Base-by-base conservation (phyloP, 2,329 filamentous ascomycete species). In the Chaetomiaceae sp. region DNA sequence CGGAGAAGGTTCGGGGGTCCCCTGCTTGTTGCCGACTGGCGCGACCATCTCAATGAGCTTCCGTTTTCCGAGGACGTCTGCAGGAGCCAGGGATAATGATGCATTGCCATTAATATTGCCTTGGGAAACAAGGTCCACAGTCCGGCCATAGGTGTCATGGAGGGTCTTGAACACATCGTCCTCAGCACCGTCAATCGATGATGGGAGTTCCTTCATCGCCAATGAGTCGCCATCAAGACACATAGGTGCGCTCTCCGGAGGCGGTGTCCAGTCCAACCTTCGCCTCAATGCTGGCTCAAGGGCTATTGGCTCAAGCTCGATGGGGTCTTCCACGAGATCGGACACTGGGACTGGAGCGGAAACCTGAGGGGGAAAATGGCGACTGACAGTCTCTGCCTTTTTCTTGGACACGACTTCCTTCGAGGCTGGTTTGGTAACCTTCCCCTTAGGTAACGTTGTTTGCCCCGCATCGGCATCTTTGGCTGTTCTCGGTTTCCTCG, bases 211-310 rank as follows among this genome's bases (percentile, higher is more conserved):
- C 14, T 58, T 55, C 5, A 60, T 45, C 30, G 66, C 58, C 0
- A 70, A 68, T 0, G 66, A 65, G 6, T 65, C 65, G 0, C 66
- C 64, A 13, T 63, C 62, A 3, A 65, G n/a, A 1, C 37, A 12
- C 1, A 21, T 2, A 0, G 41, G 39, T 3, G 53, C 55, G 16
- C 55, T 58, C n/a, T 56, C 34, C 55, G 59, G 50, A 4, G 81
- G 86, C 1, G 87, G 86, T 1, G 87, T 90, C 87, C 86, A 90
- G 51, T 83, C 75, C 13, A 69, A 62, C 53, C 81, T 75, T 53
- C 86, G 73, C 40, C 69, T 71, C 21, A 77, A 64, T 7, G 85
- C 86, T 40, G 64, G 65, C 45, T 78, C 74, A 8, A 75, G 52
- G 17, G 66, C 59, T 3, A 72, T 58, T 0, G 69, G 61, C 43